Evolutionary conservation across 331 rosid genomes (phyloP).

Genomic region (Quercus phellos): DNA sequence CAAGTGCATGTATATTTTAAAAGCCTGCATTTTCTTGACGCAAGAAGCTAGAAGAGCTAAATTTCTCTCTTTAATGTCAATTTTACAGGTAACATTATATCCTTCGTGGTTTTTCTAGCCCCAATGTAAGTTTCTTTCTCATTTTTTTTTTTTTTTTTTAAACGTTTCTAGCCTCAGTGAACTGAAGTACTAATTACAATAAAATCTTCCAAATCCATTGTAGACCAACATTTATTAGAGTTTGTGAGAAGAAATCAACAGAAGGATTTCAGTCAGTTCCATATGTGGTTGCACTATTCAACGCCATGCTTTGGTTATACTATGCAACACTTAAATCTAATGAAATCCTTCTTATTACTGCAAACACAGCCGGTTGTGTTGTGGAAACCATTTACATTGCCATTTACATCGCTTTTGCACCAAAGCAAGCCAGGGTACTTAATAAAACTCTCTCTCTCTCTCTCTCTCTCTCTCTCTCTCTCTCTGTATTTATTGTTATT

Average conservation of each 20-base stretch:
- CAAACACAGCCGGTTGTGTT: slow-evolving; percentile 68
- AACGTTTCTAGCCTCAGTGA: neutral
- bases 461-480: neutral
- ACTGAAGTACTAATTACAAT: neutral
- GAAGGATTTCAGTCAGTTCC: slow-evolving; percentile 86
- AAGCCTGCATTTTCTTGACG: too few species aligned
- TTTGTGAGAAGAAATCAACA: slow-evolving; percentile 75
- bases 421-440: slow-evolving; percentile 61
- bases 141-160: too few species aligned
- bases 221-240: slow-evolving; percentile 79
- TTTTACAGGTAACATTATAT: slow-evolving; percentile 69
- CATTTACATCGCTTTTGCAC: slow-evolving; percentile 56
- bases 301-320: slow-evolving; percentile 84
- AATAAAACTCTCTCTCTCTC: neutral
- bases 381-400: slow-evolving; percentile 81
- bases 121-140: slow-evolving; percentile 55
- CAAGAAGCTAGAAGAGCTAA: neutral
- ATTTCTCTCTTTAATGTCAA: slow-evolving; percentile 12
- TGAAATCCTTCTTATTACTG: slow-evolving; percentile 68
- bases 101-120: slow-evolving; percentile 76
- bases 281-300: slow-evolving; percentile 77
- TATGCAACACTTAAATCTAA: slow-evolving; percentile 66
- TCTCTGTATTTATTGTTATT: neutral
- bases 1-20: too few species aligned
- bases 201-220: neutral